phyloP scores from a whole-genome alignment of 495 filamentous ascomycete genomes.

The Apodospora peruviana region DNA sequence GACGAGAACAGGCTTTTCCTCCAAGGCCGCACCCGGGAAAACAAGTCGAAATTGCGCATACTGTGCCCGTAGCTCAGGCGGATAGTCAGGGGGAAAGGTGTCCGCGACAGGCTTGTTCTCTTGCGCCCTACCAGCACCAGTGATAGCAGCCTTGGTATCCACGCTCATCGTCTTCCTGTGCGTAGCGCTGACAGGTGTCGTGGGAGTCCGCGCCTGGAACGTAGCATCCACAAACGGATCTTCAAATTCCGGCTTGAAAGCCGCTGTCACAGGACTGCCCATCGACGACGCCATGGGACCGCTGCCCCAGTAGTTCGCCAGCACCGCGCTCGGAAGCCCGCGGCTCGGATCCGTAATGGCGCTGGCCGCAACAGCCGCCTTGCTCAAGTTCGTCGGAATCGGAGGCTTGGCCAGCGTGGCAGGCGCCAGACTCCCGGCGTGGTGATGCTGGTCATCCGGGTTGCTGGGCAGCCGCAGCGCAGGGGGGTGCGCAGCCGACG shows the following conservation, averaged over 20 bases:
- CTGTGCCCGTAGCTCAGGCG: constrained; percentile 74
- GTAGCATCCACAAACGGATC: constrained; percentile 39
- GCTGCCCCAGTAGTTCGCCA: constrained; percentile 92
- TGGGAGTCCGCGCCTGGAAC: constrained; percentile 33
- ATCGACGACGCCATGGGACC: constrained; percentile 67
- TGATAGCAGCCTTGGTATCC: constrained; percentile 16
- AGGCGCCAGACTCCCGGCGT: constrained; percentile 68
- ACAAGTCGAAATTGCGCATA: constrained; percentile 89
- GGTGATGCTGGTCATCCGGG: constrained; percentile 17
- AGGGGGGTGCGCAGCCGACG: constrained; percentile 18
- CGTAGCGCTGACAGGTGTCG: constrained; percentile 12
- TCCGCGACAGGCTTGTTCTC: constrained; percentile 38
- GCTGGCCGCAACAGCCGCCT: constrained; percentile 74
- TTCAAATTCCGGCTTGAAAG: constrained; percentile 39
- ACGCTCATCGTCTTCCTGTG: constrained; percentile 83
- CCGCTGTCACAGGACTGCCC: constrained; percentile 45
- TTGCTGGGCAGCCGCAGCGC: constrained; percentile 15
- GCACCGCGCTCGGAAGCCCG: constrained; percentile 71
- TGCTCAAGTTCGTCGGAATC: constrained; percentile 80
- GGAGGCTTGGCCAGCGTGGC: constrained; percentile 79
- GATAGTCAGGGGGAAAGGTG: constrained; percentile 77
- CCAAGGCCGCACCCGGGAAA: constrained; percentile 70
- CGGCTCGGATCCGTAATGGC: constrained; percentile 61
- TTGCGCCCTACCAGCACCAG: constrained; percentile 30
- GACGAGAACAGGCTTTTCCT: constrained; percentile 72